Evolutionary conservation across 305 asterid genomes (phyloP), one percentile per base, ranked within the genome.

Genomic region (Fraxinus sp.): DNA sequence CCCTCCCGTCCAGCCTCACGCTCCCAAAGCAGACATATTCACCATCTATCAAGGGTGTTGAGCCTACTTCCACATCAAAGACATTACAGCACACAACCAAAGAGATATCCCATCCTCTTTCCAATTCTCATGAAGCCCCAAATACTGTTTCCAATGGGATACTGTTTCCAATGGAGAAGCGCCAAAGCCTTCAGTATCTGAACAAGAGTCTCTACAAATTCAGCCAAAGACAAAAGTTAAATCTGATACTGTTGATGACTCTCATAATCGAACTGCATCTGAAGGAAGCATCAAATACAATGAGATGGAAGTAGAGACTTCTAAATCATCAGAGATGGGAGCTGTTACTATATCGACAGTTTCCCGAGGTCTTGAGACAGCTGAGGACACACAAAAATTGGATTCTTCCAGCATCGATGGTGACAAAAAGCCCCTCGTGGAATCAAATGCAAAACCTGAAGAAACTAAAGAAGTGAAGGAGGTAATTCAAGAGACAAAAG

Each of bases 381-480:
- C 77, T 22, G 35, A 13, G 20, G 74, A 79, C 68, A 16, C 79
- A 79, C 83, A 86, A 30, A 82, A 79, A 30, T 78, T 75, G 33
- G 83, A 73, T 76, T 57, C 84, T 55, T 62, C 85, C 26, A 20
- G 49, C 73, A 66, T 36, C 41, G 83, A 80, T 74, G 80, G 16
- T 7, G 81, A 77, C 71, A 16, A 46, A 10, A 81, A 72, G 35
- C 80, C 87, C 55, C 74, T 62, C n/a, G 20, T 33, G 20, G 59
- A 81, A 68, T 68, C 83, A 41, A 87, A 77, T 71, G 79, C 79
- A 32, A 86, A 87, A 77, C 88, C 83, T 14, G 86, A 84, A 20
- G 90, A 79, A 79, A 73, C 79, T 79, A 86, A 85, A 83, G 89
- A 91, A 37, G 89, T 86, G 84, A 86, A 87, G 73, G 92, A 89